Percentiles rank a stretch among this genome's conserved stretches.
Conservation (phyloP, 2,329 filamentous ascomycete species). For the Cercospora sojina region DNA sequence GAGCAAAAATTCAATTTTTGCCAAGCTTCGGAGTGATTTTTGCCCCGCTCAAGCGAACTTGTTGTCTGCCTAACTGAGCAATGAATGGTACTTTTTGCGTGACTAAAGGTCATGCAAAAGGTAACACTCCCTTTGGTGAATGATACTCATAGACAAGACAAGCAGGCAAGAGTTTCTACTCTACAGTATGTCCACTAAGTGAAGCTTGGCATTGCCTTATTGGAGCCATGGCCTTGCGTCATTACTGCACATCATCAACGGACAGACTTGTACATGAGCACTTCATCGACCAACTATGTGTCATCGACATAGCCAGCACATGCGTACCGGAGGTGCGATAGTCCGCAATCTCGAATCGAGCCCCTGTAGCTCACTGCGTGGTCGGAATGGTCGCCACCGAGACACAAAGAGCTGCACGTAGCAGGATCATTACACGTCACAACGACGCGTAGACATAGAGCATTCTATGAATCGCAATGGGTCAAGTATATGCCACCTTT, state of each 20-base stretch:
- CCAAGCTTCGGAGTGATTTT: neutral
- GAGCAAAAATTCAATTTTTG: neutral
- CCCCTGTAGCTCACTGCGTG: neutral
- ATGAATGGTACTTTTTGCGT: too few relatives aligned
- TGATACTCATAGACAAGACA: too few relatives aligned
- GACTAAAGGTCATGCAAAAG: too few relatives aligned
- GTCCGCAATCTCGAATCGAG: neutral
- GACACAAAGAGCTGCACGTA: neutral
- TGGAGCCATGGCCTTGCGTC: neutral
- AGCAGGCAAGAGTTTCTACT: too few relatives aligned
- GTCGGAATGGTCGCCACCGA: neutral
- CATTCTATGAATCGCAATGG: neutral
- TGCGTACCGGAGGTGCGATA: neutral
- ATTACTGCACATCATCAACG: neutral
- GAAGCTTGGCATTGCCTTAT: neutral
- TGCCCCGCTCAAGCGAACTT: neutral
- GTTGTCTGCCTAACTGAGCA: too few relatives aligned
- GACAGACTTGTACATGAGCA: neutral
- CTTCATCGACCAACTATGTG: neutral
- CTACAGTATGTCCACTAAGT: too few relatives aligned
- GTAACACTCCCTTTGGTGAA: too few relatives aligned
- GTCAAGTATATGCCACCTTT: neutral
- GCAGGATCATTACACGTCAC: constrained; percentile 11
- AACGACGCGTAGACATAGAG: constrained; percentile 8
- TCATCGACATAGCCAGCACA: neutral